phyloP scores from a whole-genome alignment of 495 filamentous ascomycete genomes.

The Aspergillus panamensis region DNA sequence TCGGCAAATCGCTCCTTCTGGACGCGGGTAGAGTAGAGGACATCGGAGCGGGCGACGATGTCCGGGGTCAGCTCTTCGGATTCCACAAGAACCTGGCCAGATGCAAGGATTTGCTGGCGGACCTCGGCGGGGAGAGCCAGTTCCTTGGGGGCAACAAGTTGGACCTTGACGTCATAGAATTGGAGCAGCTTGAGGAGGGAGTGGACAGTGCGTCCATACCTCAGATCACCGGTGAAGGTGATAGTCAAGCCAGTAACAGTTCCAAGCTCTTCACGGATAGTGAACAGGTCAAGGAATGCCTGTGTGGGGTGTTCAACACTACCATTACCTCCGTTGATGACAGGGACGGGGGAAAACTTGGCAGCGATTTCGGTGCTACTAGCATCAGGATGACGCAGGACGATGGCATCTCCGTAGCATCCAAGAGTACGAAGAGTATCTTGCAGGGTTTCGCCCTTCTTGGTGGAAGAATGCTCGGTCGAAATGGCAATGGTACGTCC shows the following conservation, averaged over 20 bases:
- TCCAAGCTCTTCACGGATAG: slow-evolving; percentile 93
- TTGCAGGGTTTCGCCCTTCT: slow-evolving; percentile 91
- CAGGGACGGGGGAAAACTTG: slow-evolving; percentile 80
- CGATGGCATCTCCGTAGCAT: slow-evolving; percentile 90
- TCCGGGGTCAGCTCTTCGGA: slow-evolving; percentile 76
- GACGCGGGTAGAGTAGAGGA: slow-evolving; percentile 93
- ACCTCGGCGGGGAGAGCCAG: slow-evolving; percentile 75
- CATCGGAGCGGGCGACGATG: slow-evolving; percentile 77
- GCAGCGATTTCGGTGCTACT: slow-evolving; percentile 72
- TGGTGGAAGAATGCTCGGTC: slow-evolving; percentile 74
- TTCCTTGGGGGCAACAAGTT: slow-evolving; percentile 79
- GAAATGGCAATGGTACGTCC: slow-evolving; percentile 75
- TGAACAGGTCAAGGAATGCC: slow-evolving; percentile 97
- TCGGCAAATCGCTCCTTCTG: slow-evolving; percentile 92
- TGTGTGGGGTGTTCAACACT: slow-evolving; percentile 94
- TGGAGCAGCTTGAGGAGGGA: slow-evolving; percentile 87
- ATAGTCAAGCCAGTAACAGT: slow-evolving; percentile 91
- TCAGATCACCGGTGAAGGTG: slow-evolving; percentile 90
- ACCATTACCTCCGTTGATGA: slow-evolving; percentile 97
- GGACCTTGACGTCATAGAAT: slow-evolving; percentile 90
- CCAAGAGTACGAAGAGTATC: slow-evolving; percentile 91
- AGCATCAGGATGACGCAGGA: slow-evolving; percentile 86
- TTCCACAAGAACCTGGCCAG: slow-evolving; percentile 72
- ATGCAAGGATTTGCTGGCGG: slow-evolving; percentile 61
- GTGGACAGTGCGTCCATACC: slow-evolving; percentile 91